Percentiles rank a stretch among this genome's conserved stretches.
phyloP scores from a whole-genome alignment of 2,329 filamentous ascomycete species.

The Orbilia javanica region DNA sequence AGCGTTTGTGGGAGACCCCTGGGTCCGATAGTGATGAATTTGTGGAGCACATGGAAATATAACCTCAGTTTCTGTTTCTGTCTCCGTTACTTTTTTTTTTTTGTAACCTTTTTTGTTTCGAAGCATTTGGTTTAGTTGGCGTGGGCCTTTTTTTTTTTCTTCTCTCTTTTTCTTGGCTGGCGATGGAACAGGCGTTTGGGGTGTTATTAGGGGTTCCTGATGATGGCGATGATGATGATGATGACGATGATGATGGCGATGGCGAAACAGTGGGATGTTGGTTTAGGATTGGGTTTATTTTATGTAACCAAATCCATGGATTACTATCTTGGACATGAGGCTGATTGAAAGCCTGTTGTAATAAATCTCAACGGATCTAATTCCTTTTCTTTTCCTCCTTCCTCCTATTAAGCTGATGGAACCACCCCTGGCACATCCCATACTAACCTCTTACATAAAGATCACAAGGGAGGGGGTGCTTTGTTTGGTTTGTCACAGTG shows the following conservation, averaged over 20 bases:
- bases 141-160: slow-evolving; percentile 20
- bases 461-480: too few species aligned
- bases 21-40: slow-evolving; percentile 59
- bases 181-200: slow-evolving; percentile 31
- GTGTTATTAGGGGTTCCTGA: background rate
- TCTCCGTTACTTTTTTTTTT: background rate
- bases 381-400: background rate
- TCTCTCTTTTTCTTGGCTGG: slow-evolving; percentile 4
- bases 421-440: too few species aligned
- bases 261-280: background rate
- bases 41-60: slow-evolving; percentile 61
- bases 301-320: too few species aligned
- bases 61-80: slow-evolving; percentile 16
- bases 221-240: too few species aligned
- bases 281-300: background rate
- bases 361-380: background rate
- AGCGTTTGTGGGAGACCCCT: slow-evolving; percentile 67
- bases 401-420: background rate
- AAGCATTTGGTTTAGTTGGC: slow-evolving; percentile 27
- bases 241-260: background rate
- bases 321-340: too few species aligned
- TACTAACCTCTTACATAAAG: too few species aligned
- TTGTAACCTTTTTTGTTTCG: slow-evolving; percentile 26
- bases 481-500: too few species aligned
- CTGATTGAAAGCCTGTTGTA: background rate